Evolutionary conservation across 345 rosid genomes (phyloP).

Genomic region (Eucalyptus coolabah): DNA sequence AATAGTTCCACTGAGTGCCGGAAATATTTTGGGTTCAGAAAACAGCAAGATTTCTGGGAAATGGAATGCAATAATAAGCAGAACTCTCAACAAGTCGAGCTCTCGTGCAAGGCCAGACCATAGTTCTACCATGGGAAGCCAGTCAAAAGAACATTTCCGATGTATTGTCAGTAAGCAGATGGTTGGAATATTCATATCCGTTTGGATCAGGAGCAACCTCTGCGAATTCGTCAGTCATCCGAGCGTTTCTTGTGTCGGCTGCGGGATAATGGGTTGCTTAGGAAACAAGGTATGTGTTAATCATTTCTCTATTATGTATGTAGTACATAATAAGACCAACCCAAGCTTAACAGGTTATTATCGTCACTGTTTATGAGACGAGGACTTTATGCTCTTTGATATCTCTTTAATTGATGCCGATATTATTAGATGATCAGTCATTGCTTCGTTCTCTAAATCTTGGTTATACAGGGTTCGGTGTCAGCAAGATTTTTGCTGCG

Average conservation of each 20-base stretch:
- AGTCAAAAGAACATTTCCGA: neutral
- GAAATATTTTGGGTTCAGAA: conserved; percentile 15
- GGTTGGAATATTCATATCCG: conserved; percentile 8
- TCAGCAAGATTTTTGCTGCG: neutral
- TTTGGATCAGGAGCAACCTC: conserved; percentile 1
- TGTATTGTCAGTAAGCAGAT: conserved; percentile 7
- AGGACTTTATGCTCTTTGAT: neutral
- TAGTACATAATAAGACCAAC: neutral
- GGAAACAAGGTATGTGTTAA: conserved; percentile 5
- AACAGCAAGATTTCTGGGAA: neutral
- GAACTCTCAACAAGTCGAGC: neutral
- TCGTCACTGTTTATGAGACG: neutral
- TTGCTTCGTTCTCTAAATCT: neutral
- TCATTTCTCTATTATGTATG: neutral
- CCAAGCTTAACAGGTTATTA: neutral
- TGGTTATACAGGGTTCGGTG: neutral
- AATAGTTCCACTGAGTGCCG: conserved; percentile 25
- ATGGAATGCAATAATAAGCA: conserved; percentile 15
- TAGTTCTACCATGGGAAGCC: neutral
- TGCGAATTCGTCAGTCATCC: neutral
- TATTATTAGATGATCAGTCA: neutral
- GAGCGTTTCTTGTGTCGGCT: conserved; percentile 1
- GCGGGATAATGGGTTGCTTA: conserved; percentile 14
- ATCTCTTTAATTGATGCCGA: neutral
- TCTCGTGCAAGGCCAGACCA: neutral